phyloP scores from a whole-genome alignment of 176 grass and related monocot species.

The Oryza glaberrima region DNA sequence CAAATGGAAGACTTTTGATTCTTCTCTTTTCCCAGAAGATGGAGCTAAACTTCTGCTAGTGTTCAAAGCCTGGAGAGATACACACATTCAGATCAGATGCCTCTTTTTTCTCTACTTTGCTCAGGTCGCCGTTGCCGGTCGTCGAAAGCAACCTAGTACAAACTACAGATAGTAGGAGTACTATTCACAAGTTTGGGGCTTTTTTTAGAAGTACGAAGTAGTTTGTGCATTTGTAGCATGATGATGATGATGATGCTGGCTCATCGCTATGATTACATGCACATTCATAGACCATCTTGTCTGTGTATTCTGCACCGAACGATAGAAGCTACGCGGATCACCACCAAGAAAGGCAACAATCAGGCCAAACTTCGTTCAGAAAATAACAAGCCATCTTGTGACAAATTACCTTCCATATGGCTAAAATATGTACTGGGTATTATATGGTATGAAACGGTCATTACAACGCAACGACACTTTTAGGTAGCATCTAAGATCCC shows the following conservation, averaged over 20 bases:
- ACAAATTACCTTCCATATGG: not conserved
- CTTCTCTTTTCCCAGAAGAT: not conserved
- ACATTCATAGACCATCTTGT: not conserved
- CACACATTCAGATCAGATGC: not conserved
- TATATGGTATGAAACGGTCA: slow-evolving; percentile 26
- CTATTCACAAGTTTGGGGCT: not conserved
- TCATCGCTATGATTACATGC: not conserved
- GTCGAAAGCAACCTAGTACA: not conserved
- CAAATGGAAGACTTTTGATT: not conserved
- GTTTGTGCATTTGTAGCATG: not conserved
- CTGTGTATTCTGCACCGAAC: not conserved
- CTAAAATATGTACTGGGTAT: not conserved
- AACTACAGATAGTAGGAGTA: not conserved
- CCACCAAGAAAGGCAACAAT: not conserved
- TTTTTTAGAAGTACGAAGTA: not conserved
- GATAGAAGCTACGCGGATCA: not conserved
- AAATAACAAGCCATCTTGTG: not conserved
- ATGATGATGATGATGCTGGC: not conserved
- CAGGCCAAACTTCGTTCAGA: not conserved
- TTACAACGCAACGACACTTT: slow-evolving; percentile 23
- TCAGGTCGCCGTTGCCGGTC: not conserved
- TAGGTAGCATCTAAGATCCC: not conserved
- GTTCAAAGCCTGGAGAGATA: not conserved
- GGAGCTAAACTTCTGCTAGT: not conserved
- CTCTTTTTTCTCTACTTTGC: not conserved